Evolutionary conservation across 1,284 basidiomycete genomes (phyloP).

Genomic region (Ceratobasidium sp.): DNA sequence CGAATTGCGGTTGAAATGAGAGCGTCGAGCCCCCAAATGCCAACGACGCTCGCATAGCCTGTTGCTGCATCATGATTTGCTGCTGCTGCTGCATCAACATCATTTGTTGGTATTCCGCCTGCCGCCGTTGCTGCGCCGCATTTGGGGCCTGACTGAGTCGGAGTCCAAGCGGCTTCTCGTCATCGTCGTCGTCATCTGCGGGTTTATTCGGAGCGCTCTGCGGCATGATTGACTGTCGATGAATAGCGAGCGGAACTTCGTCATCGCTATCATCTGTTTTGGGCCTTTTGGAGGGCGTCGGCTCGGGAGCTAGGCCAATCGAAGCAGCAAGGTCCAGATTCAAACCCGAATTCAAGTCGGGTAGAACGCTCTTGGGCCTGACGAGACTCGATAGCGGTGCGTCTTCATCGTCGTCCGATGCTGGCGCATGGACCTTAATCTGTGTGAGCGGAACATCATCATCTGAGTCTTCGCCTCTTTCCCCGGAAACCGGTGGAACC

Average conservation of each 20-base stretch:
- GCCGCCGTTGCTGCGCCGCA: conserved; percentile 43
- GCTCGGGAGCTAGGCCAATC: conserved; percentile 14
- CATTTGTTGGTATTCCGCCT: conserved; percentile 58
- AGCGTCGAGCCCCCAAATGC: conserved; percentile 68
- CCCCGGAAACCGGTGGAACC: conserved; percentile 38
- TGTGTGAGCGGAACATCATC: conserved; percentile 59
- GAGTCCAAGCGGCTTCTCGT: conserved; percentile 71
- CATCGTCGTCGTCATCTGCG: conserved; percentile 56
- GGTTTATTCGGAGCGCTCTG: conserved; percentile 24
- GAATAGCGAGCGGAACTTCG: conserved; percentile 44
- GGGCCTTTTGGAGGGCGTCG: background rate
- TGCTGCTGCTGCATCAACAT: conserved; percentile 80
- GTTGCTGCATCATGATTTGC: conserved; percentile 74
- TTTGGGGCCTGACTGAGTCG: conserved; percentile 29
- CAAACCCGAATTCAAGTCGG: conserved; percentile 57
- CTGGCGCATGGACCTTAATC: conserved; percentile 34
- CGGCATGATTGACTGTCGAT: conserved; percentile 34
- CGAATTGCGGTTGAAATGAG: conserved; percentile 32
- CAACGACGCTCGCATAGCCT: conserved; percentile 74
- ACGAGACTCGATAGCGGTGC: conserved; percentile 69
- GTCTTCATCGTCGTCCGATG: conserved; percentile 55
- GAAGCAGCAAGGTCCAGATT: conserved; percentile 42
- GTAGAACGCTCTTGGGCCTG: conserved; percentile 59
- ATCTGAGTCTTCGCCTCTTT: conserved; percentile 45
- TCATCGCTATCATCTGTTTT: conserved; percentile 43